Evolutionary conservation across 2,329 filamentous ascomycete genomes (phyloP).

Genomic region (Cladosporium halotolerans): DNA sequence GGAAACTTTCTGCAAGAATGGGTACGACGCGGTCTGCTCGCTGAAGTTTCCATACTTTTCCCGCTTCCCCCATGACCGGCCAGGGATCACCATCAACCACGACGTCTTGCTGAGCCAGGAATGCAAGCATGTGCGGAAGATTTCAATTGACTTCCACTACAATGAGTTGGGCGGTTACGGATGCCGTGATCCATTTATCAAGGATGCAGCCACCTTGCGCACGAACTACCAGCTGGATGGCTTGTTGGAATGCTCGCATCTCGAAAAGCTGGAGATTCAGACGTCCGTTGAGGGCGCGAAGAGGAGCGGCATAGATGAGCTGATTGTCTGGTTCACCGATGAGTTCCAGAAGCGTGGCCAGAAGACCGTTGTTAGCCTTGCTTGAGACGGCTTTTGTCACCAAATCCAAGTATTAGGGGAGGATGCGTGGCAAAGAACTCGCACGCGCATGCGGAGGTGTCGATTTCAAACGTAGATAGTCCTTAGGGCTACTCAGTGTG

Average conservation of each 20-base stretch:
- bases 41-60: constrained; percentile 17
- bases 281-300: too few relatives aligned
- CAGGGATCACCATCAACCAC: constrained; percentile 7
- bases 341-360: neutral
- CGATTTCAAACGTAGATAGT: too few relatives aligned
- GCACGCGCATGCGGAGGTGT: too few relatives aligned
- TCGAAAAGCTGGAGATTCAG: neutral
- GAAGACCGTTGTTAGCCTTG: neutral
- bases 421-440: too few relatives aligned
- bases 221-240: constrained; percentile 1
- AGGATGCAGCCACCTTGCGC: neutral
- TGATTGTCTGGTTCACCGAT: neutral
- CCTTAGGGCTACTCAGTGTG: too few relatives aligned
- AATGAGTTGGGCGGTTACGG: neutral
- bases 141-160: constrained; percentile 4
- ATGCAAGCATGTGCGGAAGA: constrained; percentile 12
- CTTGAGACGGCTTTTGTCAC: neutral
- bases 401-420: too few relatives aligned
- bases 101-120: constrained; percentile 15
- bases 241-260: neutral
- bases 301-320: neutral
- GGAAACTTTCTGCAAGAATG: constrained; percentile 8
- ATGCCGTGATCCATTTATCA: neutral
- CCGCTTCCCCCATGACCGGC: constrained; percentile 5
- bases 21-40: constrained; percentile 16